Evolutionary conservation across 768 basidiomycete species (phyloP), one percentile per base, ranked within the genome.

Genomic region (Termitomyces sp.): DNA sequence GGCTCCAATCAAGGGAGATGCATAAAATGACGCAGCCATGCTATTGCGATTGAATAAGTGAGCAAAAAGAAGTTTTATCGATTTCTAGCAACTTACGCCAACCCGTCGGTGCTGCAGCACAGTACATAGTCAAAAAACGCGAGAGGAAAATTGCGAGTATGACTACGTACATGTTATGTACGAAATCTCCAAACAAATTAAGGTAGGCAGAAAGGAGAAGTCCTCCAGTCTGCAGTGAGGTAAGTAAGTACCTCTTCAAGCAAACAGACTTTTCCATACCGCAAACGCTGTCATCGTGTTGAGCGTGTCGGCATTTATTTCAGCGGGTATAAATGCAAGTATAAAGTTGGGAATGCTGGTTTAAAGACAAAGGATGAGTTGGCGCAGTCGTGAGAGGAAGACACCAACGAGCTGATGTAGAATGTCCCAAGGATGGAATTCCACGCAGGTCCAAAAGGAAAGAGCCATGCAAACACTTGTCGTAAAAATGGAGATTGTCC

Each of bases 21-120:
- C 93, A 70, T 95, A 95, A 78, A 95, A 96, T n/a, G 92, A 93
- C 55, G 94, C 93, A 16, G 93, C 89, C 91, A 96, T 94, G 35
- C 92, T 93, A 64, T 40, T 60, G 28, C 18, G 55, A 52, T 38
- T 33, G 36, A 36, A 36, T 36, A 28, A 23, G 56, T 43, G 28
- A 38, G 28, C 50, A 0, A 55, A 48, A 16, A 30, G 14, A 30
- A 59, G 41, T 14, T 40, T 10, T 8, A 40, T 28, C 18, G n/a
- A 6, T 41, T 41, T 14, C 28, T 12, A n/a, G 28, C 7, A 12
- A 54, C 65, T 41, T 75, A 91, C 88, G 89, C 89, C 52, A 96
- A 81, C 50, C 94, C 94, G 76, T 96, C 94, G n/a, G 93, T 95
- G 66, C 91, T 92, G 63, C 54, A 60, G 55, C 59, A 57, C 55